Conservation (phyloP, 129 eudicot genomes). For the Flaveria linearis region DNA sequence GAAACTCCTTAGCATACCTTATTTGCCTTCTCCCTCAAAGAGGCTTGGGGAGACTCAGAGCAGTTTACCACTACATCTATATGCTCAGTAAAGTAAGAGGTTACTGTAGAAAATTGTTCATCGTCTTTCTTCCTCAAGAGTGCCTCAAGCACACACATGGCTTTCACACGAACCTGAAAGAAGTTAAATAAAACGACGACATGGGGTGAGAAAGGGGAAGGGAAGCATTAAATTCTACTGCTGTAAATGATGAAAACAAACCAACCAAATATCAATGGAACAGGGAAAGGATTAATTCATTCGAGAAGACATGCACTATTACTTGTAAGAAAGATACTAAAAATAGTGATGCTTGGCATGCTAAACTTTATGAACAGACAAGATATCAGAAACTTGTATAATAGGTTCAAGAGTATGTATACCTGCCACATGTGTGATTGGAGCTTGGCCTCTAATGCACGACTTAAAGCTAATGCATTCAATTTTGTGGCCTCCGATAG, state of each 20-base stretch:
- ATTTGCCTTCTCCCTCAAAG: conserved; percentile 86
- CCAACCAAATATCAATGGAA: background rate
- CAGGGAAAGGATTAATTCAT: background rate
- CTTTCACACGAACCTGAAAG: conserved; percentile 89
- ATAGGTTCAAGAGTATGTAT: conserved; percentile 12
- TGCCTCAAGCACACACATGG: conserved; percentile 92
- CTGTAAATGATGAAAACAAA: background rate
- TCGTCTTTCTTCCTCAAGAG: conserved; percentile 73
- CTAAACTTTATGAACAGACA: background rate
- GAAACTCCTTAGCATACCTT: conserved; percentile 47
- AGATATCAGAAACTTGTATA: conserved; percentile 9
- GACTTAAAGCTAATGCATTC: conserved; percentile 61
- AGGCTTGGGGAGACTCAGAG: conserved; percentile 97
- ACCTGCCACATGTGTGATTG: conserved; percentile 90
- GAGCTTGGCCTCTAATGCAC: conserved; percentile 73
- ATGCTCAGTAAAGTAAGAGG: conserved; percentile 65
- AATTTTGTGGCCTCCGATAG: conserved; percentile 66
- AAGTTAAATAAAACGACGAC: conserved; percentile 16
- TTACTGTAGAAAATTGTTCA: conserved; percentile 49
- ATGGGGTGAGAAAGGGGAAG: background rate
- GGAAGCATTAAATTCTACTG: conserved; percentile 5
- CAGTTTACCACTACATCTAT: conserved; percentile 63
- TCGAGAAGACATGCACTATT: background rate
- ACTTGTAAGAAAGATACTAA: background rate
- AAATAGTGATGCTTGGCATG: background rate